Evolutionary conservation across 768 basidiomycete species (phyloP), one percentile per base, ranked within the genome.

Genomic region (Arthromyces matolae): DNA sequence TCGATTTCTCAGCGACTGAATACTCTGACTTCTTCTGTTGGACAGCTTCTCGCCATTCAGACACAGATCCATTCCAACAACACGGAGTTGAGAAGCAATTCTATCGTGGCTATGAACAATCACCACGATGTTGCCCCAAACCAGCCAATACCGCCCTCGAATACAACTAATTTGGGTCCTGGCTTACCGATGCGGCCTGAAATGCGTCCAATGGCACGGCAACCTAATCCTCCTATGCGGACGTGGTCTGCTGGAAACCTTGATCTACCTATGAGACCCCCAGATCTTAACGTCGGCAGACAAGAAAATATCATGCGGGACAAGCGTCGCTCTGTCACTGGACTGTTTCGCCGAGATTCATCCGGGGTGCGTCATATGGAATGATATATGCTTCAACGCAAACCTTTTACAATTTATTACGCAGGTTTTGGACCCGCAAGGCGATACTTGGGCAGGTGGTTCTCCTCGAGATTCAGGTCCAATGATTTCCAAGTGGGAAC

Each of bases 401-500:
- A 22, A 47, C 47, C 50, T 19, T 35, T 56, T 54, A 49, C 49
- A 19, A 42, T 32, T 29, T 45, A n/a, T n/a, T n/a, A 27, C 24
- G 12, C 61, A 84, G 84, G 64, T 79, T 32, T 59, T 79, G 50
- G 84, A 84, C 57, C 60, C 70, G 42, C 75, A 80, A 65, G 73
- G 74, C 45, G 79, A 80, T 57, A 75, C 71, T 50, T 79, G 80
- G 76, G 65, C 72, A 35, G 68, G 72, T 46, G 67, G 70, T 53
- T 71, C 75, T 32, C 64, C 77, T 61, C 85, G 88, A 52, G 89
- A 89, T 59, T 71, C 69, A 50, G 90, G 91, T 13, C 85, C 93
- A 8, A 73, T 88, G 48, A 79, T 96, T 38, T 87, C 91, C 45
- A 97, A 97, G 68, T 98, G 95, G 95, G 95, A 98, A 52, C 92